Evolutionary conservation across 2,329 filamentous ascomycete species (phyloP).

Genomic region (Orbilia brochopaga): DNA sequence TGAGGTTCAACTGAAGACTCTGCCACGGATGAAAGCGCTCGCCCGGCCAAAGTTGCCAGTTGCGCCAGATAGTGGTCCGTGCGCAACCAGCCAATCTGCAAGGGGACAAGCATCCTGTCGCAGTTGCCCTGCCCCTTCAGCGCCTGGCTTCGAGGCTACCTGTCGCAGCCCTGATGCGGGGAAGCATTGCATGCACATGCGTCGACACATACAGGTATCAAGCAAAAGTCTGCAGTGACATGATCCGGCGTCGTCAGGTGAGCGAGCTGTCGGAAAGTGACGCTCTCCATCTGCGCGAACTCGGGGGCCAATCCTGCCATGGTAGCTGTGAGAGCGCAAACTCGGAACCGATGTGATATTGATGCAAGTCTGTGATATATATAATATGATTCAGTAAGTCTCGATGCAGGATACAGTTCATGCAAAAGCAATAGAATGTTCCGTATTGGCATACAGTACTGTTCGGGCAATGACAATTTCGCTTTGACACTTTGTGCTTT

Average conservation of each 20-base stretch:
- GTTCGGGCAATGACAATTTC: conserved; percentile 21
- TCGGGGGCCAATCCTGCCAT: conserved; percentile 25
- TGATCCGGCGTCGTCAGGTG: conserved; percentile 70
- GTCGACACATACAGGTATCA: conserved; percentile 71
- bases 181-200: background rate
- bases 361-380: background rate
- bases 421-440: background rate
- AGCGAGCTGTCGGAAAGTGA: conserved; percentile 58
- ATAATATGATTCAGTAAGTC: no score
- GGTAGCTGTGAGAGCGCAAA: conserved; percentile 14
- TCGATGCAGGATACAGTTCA: background rate
- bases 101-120: background rate
- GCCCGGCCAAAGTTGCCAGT: no score
- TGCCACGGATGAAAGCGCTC: no score
- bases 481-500: conserved; percentile 13
- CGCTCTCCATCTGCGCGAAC: conserved; percentile 19
- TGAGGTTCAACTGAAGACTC: no score
- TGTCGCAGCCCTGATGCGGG: background rate
- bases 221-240: conserved; percentile 88
- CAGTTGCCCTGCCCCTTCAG: no score
- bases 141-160: no score
- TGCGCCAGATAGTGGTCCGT: no score
- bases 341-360: conserved; percentile 6
- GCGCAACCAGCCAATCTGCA: background rate
- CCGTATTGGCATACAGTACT: background rate